Evolutionary conservation across 345 rosid species (phyloP).

Genomic region (Eucalyptus tenuipes): DNA sequence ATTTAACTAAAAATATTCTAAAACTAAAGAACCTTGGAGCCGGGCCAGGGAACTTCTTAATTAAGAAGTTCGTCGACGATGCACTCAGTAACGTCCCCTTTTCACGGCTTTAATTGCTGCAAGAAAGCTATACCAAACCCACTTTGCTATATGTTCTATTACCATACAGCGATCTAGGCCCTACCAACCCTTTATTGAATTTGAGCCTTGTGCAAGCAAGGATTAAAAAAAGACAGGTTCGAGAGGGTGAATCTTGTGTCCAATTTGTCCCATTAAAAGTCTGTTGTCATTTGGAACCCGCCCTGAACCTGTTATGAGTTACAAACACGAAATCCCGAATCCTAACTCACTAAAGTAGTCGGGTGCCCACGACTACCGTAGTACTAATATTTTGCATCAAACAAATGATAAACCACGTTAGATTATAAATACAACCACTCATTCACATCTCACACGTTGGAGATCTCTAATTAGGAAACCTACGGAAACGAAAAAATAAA

Average conservation of each 20-base stretch:
- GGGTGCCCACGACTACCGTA: background rate
- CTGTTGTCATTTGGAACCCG: background rate
- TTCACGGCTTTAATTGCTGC: background rate
- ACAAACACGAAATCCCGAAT: background rate
- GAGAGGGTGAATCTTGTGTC: background rate
- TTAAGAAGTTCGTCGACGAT: background rate
- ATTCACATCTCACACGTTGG: background rate
- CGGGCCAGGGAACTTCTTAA: background rate
- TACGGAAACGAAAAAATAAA: background rate
- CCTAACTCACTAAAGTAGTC: background rate
- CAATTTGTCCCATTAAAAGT: background rate
- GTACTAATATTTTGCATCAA: background rate
- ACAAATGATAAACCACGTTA: background rate
- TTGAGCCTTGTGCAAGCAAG: no score
- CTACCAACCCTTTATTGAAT: background rate
- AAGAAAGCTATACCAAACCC: background rate
- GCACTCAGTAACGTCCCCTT: background rate
- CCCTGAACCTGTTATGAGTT: fast-evolving
- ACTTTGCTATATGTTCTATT: background rate
- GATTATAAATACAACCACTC: background rate
- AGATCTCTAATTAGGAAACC: background rate
- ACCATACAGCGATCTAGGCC: background rate
- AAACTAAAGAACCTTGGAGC: background rate
- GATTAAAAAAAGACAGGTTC: background rate
- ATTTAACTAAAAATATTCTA: background rate